A percentile compares a stretch with the other conserved stretches of the same genome.
Conservation (phyloP, 768 basidiomycete genomes). For the Suillus sp. region DNA sequence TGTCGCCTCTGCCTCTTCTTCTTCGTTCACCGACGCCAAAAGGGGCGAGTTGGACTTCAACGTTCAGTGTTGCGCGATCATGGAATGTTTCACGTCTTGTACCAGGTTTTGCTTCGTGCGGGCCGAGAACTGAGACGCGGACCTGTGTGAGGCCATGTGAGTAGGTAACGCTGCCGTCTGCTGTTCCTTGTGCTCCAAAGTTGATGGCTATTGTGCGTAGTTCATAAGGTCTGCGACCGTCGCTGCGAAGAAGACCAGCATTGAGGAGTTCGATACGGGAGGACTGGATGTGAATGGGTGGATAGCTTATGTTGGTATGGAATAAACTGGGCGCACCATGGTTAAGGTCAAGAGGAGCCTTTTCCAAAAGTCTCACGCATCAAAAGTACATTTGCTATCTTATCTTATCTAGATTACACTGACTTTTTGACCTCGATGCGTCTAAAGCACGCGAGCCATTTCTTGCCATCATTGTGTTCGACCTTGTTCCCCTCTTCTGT, state of each 20-base stretch:
- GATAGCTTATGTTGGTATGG: neutral
- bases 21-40: slow-evolving; percentile 85
- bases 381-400: neutral
- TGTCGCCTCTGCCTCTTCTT: slow-evolving; percentile 80
- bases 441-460: slow-evolving; percentile 91
- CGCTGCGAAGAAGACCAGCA: slow-evolving; percentile 86
- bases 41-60: slow-evolving; percentile 84
- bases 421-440: slow-evolving; percentile 42
- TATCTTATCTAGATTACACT: neutral
- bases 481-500: slow-evolving; percentile 99
- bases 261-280: slow-evolving; percentile 76
- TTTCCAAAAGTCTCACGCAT: neutral
- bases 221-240: slow-evolving; percentile 91
- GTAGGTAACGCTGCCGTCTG: slow-evolving; percentile 85
- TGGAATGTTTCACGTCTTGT: slow-evolving; percentile 73
- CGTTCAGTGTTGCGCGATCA: slow-evolving; percentile 86
- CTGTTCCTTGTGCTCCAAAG: slow-evolving; percentile 69
- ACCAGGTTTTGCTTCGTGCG: slow-evolving; percentile 76
- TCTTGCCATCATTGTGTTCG: slow-evolving; percentile 85
- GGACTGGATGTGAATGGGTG: slow-evolving; percentile 32
- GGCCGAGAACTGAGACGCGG: slow-evolving; percentile 86
- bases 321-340: slow-evolving; percentile 1
- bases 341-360: neutral
- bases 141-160: slow-evolving; percentile 92
- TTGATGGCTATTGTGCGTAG: slow-evolving; percentile 81